Percentiles rank a stretch among this genome's conserved stretches.
These are phyloP conservation scores for Candida schatavii DNA, from an alignment of 805 yeast species.

Conservation along the genomic window DNA sequence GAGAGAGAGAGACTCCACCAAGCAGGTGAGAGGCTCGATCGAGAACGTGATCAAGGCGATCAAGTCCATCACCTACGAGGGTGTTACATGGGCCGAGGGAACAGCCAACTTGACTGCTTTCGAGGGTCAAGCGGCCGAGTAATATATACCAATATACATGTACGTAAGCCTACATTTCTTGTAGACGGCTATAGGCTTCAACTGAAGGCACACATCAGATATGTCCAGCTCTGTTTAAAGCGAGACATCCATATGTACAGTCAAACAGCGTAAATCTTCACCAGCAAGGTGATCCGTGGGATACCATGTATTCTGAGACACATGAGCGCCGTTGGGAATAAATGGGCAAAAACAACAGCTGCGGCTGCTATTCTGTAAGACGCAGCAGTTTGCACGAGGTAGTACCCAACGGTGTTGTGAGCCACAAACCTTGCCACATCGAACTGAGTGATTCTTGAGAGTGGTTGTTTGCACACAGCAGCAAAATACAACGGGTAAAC, in stretches of 20 bases:
- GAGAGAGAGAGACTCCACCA: conserved; percentile 96
- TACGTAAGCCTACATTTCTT: background rate
- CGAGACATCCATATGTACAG: too few species aligned
- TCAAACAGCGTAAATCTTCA: background rate
- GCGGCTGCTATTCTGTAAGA: background rate
- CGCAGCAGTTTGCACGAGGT: background rate
- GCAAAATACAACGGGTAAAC: conserved; percentile 1
- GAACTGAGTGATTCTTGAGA: background rate
- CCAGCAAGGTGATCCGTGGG: background rate
- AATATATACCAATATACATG: background rate
- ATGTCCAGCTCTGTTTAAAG: too few species aligned
- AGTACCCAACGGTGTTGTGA: background rate
- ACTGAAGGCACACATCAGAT: too few species aligned
- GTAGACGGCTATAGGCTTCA: background rate
- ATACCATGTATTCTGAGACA: conserved; percentile 2
- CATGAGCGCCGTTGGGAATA: background rate
- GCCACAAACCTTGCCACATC: conserved; percentile 2
- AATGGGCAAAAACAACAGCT: background rate
- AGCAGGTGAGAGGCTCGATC: conserved; percentile 90
- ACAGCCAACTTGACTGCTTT: conserved; percentile 70
- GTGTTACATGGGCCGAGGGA: conserved; percentile 82
- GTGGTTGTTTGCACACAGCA: background rate
- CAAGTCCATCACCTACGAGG: conserved; percentile 69
- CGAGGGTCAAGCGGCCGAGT: conserved; percentile 58
- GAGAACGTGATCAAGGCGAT: conserved; percentile 71